Conservation (phyloP, 2,329 filamentous ascomycete species). For the Alternaria dauci region DNA sequence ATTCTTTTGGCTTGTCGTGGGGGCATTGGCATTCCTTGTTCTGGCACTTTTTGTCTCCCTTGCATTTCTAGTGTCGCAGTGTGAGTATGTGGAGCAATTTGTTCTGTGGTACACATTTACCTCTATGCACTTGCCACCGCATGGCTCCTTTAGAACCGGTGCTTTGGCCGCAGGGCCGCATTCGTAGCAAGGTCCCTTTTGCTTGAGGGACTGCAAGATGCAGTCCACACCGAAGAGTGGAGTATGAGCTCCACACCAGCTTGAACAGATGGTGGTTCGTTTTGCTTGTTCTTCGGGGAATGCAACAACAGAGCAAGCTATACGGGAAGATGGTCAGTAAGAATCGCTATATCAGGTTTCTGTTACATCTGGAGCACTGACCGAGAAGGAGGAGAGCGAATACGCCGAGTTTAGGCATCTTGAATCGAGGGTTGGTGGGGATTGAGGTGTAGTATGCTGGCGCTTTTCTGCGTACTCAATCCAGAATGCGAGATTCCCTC, state of each 20-base stretch:
- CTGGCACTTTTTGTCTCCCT: background rate
- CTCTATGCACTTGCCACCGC: background rate
- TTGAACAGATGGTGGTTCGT: background rate
- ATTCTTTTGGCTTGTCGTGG: background rate
- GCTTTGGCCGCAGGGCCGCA: background rate
- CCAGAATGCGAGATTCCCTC: background rate
- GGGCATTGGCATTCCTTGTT: background rate
- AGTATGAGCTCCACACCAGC: background rate
- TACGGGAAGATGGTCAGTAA: background rate
- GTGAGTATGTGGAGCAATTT: background rate
- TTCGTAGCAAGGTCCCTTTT: background rate
- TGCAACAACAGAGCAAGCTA: background rate
- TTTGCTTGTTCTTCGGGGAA: background rate
- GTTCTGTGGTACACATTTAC: background rate
- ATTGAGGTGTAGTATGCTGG: background rate
- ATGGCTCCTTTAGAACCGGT: background rate
- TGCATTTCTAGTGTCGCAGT: background rate
- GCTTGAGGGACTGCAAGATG: background rate
- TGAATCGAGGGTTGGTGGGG: background rate
- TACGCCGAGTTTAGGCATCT: background rate
- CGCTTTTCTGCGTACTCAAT: background rate
- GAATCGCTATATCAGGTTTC: background rate
- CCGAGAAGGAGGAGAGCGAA: background rate
- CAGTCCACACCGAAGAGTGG: background rate
- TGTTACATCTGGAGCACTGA: background rate